These are phyloP conservation scores for Skeletonema tropicum DNA, from an alignment of 108 stramenopile species.

Conservation along the genomic window DNA sequence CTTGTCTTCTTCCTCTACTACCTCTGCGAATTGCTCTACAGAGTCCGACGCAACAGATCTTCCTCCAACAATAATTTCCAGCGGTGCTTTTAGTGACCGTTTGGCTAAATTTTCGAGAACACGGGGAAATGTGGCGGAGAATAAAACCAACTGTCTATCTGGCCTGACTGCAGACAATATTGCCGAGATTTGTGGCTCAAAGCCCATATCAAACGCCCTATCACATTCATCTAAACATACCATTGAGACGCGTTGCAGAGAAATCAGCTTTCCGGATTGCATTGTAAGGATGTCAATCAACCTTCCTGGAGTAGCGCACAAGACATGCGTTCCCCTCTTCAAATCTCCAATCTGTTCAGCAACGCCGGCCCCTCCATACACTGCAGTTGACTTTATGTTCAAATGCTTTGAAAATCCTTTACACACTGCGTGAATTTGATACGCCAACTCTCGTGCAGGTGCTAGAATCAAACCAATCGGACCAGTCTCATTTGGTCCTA, in stretches of 20 bases:
- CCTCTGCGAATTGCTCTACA: constrained; percentile 92
- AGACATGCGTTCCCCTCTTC: constrained; percentile 96
- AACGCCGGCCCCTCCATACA: constrained; percentile 98
- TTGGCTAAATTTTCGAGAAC: constrained; percentile 91
- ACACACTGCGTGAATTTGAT: constrained; percentile 94
- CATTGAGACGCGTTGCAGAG: constrained; percentile 90
- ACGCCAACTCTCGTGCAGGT: constrained; percentile 96
- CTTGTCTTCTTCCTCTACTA: constrained; percentile 95
- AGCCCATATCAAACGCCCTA: constrained; percentile 99
- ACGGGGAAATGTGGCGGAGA: constrained; percentile 99
- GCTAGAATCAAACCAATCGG: constrained; percentile 97
- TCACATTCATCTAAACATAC: constrained; percentile 99
- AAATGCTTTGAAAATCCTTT: constrained; percentile 78
- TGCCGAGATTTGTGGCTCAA: constrained; percentile 96
- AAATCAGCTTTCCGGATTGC: constrained; percentile 95
- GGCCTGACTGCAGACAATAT: constrained; percentile 93
- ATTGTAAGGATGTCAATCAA: constrained; percentile 99
- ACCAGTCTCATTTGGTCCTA: constrained; percentile 90
- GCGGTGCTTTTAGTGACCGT: constrained; percentile 85
- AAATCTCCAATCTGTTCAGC: constrained; percentile 97
- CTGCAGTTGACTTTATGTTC: constrained; percentile 88
- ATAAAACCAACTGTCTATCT: constrained; percentile 94
- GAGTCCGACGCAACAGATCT: constrained; percentile 93
- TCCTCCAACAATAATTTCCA: constrained; percentile 98
- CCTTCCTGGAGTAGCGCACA: constrained; percentile 97